phyloP scores from a whole-genome alignment of 2,329 filamentous ascomycete genomes.

The Neofusicoccum parvum region DNA sequence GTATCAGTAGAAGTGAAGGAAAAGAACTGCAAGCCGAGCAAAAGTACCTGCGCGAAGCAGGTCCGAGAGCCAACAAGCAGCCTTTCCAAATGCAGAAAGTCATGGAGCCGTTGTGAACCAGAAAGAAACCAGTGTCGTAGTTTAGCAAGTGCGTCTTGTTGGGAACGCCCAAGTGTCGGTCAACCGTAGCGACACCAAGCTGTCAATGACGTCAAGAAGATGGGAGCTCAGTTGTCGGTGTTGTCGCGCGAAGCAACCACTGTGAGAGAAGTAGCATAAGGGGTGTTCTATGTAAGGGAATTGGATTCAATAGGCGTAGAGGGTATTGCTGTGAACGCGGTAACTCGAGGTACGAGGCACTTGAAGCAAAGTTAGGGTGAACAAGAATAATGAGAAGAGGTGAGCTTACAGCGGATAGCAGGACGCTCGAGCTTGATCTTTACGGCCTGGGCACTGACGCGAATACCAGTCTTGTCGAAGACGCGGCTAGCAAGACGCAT shows the following conservation, averaged over 20 bases:
- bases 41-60: background rate
- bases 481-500: conserved; percentile 50
- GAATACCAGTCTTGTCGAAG: conserved; percentile 52
- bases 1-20: background rate
- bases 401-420: background rate
- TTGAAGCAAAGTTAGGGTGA: background rate
- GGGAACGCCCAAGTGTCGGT: background rate
- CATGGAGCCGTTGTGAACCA: background rate
- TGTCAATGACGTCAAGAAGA: background rate
- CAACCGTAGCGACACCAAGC: background rate
- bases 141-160: background rate
- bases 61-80: background rate
- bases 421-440: conserved; percentile 40
- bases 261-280: conserved; percentile 6
- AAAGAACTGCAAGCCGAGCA: background rate
- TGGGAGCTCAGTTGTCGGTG: background rate
- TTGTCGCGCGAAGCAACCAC: background rate
- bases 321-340: background rate
- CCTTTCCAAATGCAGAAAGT: too few relatives aligned
- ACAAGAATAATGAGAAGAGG: background rate
- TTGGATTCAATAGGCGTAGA: background rate
- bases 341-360: background rate
- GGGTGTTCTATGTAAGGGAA: background rate
- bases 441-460: conserved; percentile 47
- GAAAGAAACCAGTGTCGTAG: background rate